Percentiles rank a stretch among this genome's conserved stretches.
Conservation (phyloP, 2,329 filamentous ascomycete species). For the Exophiala xenobiotica region DNA sequence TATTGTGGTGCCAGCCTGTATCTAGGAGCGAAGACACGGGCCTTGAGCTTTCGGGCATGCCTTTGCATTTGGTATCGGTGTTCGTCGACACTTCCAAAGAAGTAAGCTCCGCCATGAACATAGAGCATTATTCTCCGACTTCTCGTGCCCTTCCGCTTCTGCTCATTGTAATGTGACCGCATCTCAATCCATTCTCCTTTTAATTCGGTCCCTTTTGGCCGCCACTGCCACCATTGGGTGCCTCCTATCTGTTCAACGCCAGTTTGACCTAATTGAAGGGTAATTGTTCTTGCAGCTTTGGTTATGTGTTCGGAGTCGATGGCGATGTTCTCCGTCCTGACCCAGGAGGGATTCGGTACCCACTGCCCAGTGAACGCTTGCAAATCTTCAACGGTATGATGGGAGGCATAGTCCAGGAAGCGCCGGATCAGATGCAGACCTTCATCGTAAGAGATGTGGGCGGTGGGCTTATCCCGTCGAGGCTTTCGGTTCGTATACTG, state of each 20-base stretch:
- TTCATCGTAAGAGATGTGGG: conserved; percentile 91
- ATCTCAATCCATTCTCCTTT: conserved; percentile 97
- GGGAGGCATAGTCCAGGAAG: conserved; percentile 80
- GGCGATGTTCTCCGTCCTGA: conserved; percentile 69
- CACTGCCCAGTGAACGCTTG: conserved; percentile 89
- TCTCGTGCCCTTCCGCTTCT: conserved; percentile 60
- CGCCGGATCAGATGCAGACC: conserved; percentile 82
- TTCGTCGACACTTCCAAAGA: conserved; percentile 91
- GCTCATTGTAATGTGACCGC: conserved; percentile 73
- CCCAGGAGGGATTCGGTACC: conserved; percentile 87
- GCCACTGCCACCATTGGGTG: conserved; percentile 86
- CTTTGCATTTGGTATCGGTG: conserved; percentile 98
- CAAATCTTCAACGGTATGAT: conserved; percentile 88
- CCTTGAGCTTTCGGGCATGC: conserved; percentile 90
- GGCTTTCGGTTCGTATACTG: conserved; percentile 81
- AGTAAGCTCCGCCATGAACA: conserved; percentile 91
- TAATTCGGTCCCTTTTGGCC: conserved; percentile 63
- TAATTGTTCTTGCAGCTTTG: conserved; percentile 65
- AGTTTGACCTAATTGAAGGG: conserved; percentile 71
- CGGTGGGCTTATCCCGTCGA: conserved; percentile 75
- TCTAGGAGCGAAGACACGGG: conserved; percentile 78
- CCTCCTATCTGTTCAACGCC: conserved; percentile 78
- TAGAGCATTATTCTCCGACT: conserved; percentile 84
- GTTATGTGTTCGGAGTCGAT: conserved; percentile 65
- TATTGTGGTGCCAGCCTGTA: conserved; percentile 92